Conservation (phyloP, 306 rosid species). For the Casuarina cunninghamiana region DNA sequence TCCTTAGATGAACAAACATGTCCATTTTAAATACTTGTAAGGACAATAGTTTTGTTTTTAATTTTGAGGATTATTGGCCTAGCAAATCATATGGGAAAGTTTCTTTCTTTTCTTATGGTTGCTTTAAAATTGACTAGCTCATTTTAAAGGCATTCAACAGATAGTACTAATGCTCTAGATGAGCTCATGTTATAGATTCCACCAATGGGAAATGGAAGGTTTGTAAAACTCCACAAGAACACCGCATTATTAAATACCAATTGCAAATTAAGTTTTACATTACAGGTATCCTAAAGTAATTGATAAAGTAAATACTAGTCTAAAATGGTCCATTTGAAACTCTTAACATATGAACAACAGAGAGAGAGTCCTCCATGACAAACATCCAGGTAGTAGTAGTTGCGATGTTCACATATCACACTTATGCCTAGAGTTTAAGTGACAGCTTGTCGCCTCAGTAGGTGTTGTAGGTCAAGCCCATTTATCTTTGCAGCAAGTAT, state of each 20-base stretch:
- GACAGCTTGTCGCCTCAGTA: constrained; percentile 52
- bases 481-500: constrained; percentile 87
- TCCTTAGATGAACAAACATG: no score
- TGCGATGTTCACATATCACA: not conserved
- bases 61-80: no score
- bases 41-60: no score
- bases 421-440: constrained; percentile 10
- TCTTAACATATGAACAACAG: not conserved
- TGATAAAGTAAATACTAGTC: not conserved
- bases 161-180: no score
- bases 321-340: not conserved
- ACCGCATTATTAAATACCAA: not conserved
- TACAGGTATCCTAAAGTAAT: not conserved
- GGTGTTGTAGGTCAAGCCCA: constrained; percentile 46
- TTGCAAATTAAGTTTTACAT: not conserved
- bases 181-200: no score
- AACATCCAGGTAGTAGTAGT: not conserved
- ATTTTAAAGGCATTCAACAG: no score
- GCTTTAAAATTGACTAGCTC: no score
- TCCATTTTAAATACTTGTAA: no score
- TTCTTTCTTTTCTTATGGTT: no score
- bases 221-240: not conserved
- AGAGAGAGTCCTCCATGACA: not conserved
- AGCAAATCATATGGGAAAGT: no score
- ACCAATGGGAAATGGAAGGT: no score